Percentiles rank a stretch among this genome's conserved stretches.
Evolutionary conservation across 2,329 filamentous ascomycete genomes (phyloP).

Genomic region (Knoxdaviesia proteae): DNA sequence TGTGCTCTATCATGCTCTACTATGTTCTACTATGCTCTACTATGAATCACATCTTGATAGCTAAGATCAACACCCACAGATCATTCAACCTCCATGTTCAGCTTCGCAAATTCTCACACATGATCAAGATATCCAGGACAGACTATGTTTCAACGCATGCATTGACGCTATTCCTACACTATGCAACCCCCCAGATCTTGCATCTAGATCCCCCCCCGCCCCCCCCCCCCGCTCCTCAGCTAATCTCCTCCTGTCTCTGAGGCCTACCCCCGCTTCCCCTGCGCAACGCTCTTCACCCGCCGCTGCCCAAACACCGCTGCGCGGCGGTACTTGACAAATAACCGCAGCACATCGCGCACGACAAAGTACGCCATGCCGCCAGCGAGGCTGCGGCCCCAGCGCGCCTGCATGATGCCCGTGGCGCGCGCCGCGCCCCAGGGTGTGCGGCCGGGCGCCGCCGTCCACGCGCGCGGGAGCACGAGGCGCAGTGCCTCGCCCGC

Average conservation of each 20-base stretch:
- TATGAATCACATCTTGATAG: no score
- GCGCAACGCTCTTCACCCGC: constrained; percentile 28
- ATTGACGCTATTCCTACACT: no score
- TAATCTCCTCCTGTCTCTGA: not conserved
- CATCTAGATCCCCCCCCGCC: not conserved
- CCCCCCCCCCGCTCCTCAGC: not conserved
- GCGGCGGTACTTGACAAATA: constrained; percentile 43
- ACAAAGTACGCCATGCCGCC: constrained; percentile 81
- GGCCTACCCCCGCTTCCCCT: constrained; percentile 1
- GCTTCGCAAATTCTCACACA: no score
- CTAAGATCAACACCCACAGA: no score
- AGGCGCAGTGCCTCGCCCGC: constrained; percentile 57
- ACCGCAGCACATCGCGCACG: constrained; percentile 43
- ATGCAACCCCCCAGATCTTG: no score
- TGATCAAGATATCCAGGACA: no score
- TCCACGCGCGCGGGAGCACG: constrained; percentile 32
- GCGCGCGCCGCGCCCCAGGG: constrained; percentile 12
- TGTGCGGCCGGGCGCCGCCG: not conserved
- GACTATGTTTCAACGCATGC: no score
- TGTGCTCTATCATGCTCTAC: no score
- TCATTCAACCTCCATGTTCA: no score
- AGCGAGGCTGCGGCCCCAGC: constrained; percentile 75
- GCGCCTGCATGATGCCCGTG: constrained; percentile 54
- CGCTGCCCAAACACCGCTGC: constrained; percentile 34
- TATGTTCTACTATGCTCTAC: no score